Percentiles rank a stretch among this genome's conserved stretches.
Conservation (phyloP, 23 red algal species). For the Gracilariopsis chorda region DNA sequence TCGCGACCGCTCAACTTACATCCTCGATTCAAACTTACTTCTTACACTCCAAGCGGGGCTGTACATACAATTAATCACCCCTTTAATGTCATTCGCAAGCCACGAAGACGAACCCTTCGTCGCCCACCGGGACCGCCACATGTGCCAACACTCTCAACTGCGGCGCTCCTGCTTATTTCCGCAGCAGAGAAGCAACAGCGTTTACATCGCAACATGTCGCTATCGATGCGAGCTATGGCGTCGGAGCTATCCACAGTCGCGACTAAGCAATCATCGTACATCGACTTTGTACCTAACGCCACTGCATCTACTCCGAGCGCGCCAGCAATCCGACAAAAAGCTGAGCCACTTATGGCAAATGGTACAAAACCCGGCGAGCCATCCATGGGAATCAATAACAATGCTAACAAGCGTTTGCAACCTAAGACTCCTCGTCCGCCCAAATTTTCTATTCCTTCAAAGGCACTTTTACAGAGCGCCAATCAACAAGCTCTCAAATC, state of each 20-base stretch:
- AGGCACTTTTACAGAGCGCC: not conserved
- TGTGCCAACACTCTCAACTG: not conserved
- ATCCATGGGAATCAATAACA: too few relatives aligned
- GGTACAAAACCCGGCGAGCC: constrained; percentile 10
- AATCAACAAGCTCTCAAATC: constrained; percentile 2
- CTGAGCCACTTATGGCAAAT: not conserved
- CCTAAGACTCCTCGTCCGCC: not conserved
- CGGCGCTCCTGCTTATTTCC: constrained; percentile 52
- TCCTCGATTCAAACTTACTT: not conserved
- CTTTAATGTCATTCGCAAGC: constrained; percentile 39
- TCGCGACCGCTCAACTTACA: constrained; percentile 18
- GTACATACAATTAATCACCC: constrained; percentile 29
- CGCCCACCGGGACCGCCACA: not conserved
- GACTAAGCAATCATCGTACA: not conserved
- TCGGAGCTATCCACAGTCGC: not conserved
- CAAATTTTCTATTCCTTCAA: not conserved
- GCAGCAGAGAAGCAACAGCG: constrained; percentile 56
- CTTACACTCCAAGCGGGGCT: not conserved
- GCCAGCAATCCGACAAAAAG: not conserved
- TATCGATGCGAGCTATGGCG: not conserved
- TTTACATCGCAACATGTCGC: not conserved
- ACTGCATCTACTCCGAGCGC: not conserved
- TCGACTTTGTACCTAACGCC: not conserved
- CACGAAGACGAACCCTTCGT: constrained; percentile 3
- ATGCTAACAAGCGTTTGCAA: not conserved